Evolutionary conservation across 176 grass and related monocot species (phyloP), one percentile per base, ranked within the genome.

Genomic region (Zoysia japonica): DNA sequence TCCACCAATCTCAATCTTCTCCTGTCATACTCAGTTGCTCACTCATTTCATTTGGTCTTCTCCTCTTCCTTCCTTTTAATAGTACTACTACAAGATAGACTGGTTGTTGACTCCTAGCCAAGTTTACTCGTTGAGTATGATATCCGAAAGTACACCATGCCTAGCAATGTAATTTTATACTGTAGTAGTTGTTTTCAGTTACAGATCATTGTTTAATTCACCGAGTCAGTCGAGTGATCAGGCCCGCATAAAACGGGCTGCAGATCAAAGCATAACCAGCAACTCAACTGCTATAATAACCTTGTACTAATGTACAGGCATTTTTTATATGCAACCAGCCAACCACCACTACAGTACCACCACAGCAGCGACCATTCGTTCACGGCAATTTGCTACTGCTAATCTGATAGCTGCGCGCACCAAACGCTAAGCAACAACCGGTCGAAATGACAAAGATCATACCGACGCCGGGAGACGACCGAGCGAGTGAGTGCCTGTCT

Each of bases 21-120:
- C 5, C 13, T 39, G 60, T 53, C 87, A 28, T 28, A 28, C 28
- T 28, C 28, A 28, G 28, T 28, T 28, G 28, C 28, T 28, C 28
- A 48, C 52, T 50, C 47, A 2, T 37, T 42, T 59, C 57, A 10
- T 74, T 80, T 88, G 86, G 72, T 62, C 45, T 48, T 45, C 35
- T 17, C 28, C 28, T 28, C 3, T 35, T 43, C n/a, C 10, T 49
- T 64, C 46, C 60, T 38, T 11, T 77, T 39, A 35, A 19, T 78
- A 78, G 35, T 40, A 72, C 70, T 61, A 2, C 11, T 7, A 59
- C 7, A 9, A 13, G 76, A 81, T 20, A 13, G 76, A 81, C 50
- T 12, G 45, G 64, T n/a, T 66, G 47, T 72, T 83, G 78, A 72
- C n/a, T 67, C 17, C 48, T 59, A 41, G 61, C 73, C 76, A 82